These are phyloP conservation scores for Leccinum longicurvipes DNA, from an alignment of 768 basidiomycete species.

Conservation along the genomic window DNA sequence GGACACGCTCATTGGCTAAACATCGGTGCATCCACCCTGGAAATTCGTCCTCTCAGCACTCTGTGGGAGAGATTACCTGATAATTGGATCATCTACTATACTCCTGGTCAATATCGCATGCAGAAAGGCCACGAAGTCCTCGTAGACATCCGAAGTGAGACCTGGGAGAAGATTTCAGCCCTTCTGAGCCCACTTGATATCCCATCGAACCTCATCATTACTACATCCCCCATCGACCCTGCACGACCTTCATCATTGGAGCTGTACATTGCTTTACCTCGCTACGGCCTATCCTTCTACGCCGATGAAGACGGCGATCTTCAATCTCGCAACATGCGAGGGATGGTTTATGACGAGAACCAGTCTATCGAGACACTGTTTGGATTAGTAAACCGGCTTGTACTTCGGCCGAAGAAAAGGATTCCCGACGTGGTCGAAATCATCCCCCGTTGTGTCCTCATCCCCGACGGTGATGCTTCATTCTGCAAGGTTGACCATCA, in stretches of 20 bases:
- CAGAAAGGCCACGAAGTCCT: constrained; percentile 4
- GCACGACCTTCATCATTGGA: neutral
- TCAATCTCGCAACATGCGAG: constrained; percentile 37
- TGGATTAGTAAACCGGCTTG: constrained; percentile 39
- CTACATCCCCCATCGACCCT: neutral
- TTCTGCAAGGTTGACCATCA: constrained; percentile 7
- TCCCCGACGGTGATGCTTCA: constrained; percentile 33
- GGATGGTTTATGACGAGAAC: constrained; percentile 37
- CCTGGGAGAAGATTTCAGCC: constrained; percentile 20
- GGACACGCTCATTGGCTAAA: constrained; percentile 29
- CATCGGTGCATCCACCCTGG: constrained; percentile 14
- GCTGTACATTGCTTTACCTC: constrained; percentile 35
- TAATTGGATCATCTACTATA: constrained; percentile 21
- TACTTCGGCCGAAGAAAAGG: constrained; percentile 31
- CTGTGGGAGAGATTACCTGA: constrained; percentile 15
- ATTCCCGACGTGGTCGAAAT: neutral
- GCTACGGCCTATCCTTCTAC: constrained; percentile 38
- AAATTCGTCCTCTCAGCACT: constrained; percentile 20
- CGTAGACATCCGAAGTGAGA: constrained; percentile 24
- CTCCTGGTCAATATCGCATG: constrained; percentile 3
- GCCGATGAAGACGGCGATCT: constrained; percentile 30
- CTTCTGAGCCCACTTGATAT: constrained; percentile 14
- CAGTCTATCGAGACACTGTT: constrained; percentile 43
- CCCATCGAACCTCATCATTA: constrained; percentile 18
- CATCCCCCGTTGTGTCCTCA: constrained; percentile 26